Conservation (phyloP, 805 yeast genomes). For the Candida endomychidarum region DNA sequence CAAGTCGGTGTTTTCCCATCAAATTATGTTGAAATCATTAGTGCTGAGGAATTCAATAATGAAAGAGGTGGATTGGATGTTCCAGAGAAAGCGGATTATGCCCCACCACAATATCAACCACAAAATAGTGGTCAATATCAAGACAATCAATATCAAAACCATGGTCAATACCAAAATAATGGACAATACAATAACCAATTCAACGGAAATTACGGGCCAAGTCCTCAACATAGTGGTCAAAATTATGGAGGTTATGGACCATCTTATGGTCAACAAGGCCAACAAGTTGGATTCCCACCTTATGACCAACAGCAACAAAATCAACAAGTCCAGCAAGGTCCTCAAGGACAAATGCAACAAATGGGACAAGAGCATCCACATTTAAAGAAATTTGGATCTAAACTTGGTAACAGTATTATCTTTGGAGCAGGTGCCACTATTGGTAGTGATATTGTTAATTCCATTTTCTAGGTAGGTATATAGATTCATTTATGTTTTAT, state of each 20-base stretch:
- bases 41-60: slow-evolving; percentile 30
- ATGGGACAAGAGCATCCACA: slow-evolving; percentile 26
- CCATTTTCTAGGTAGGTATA: slow-evolving; percentile 56
- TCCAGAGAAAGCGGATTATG: slow-evolving; percentile 21
- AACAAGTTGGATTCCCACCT: slow-evolving; percentile 16
- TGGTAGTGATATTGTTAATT: slow-evolving; percentile 78
- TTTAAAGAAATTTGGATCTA: slow-evolving; percentile 68
- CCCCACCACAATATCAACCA: slow-evolving; percentile 17
- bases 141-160: background rate
- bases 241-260: background rate
- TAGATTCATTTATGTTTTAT: no score
- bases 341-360: slow-evolving; percentile 24
- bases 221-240: slow-evolving; percentile 6
- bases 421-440: slow-evolving; percentile 97
- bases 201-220: slow-evolving; percentile 3
- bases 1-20: slow-evolving; percentile 84
- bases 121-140: slow-evolving; percentile 6
- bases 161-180: background rate
- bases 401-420: slow-evolving; percentile 87
- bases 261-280: slow-evolving; percentile 5
- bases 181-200: no score
- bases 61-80: slow-evolving; percentile 9
- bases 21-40: slow-evolving; percentile 63
- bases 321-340: slow-evolving; percentile 8
- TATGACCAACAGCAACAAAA: slow-evolving; percentile 12